phyloP scores from a whole-genome alignment of 345 rosid genomes.

The Citrus glauca region DNA sequence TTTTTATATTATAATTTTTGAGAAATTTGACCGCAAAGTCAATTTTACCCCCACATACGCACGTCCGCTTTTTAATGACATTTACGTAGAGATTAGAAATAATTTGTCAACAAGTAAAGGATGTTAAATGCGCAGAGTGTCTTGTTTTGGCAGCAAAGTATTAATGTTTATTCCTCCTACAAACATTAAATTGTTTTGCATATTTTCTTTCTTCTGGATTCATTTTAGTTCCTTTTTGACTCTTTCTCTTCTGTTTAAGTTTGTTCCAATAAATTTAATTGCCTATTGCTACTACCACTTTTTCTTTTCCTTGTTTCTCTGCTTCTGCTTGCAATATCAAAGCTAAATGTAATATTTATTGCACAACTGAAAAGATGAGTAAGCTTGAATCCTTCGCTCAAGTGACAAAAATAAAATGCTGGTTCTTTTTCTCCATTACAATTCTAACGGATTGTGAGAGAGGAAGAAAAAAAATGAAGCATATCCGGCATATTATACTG shows the following conservation, averaged over 20 bases:
- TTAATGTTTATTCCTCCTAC: no score
- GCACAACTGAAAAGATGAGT: not conserved
- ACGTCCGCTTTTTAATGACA: no score
- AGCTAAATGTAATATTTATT: no score
- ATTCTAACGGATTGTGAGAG: not conserved
- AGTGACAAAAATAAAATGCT: not conserved
- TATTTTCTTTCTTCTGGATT: no score
- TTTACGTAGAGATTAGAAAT: no score
- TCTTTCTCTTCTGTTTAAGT: not conserved
- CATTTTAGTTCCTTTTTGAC: not conserved
- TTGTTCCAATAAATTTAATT: not conserved
- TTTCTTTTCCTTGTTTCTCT: not conserved
- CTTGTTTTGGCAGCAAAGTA: no score
- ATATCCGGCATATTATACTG: not conserved
- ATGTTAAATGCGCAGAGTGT: no score
- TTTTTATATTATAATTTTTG: no score
- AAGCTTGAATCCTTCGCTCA: not conserved
- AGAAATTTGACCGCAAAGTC: no score
- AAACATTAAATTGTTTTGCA: no score
- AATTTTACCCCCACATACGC: no score
- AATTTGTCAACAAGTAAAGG: no score
- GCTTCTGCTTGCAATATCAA: not conserved
- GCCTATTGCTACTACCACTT: not conserved
- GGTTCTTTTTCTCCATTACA: not conserved
- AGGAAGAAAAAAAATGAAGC: not conserved